Base-by-base conservation (phyloP, 148 eudicot genomes). In the Bassia scoparia region DNA sequence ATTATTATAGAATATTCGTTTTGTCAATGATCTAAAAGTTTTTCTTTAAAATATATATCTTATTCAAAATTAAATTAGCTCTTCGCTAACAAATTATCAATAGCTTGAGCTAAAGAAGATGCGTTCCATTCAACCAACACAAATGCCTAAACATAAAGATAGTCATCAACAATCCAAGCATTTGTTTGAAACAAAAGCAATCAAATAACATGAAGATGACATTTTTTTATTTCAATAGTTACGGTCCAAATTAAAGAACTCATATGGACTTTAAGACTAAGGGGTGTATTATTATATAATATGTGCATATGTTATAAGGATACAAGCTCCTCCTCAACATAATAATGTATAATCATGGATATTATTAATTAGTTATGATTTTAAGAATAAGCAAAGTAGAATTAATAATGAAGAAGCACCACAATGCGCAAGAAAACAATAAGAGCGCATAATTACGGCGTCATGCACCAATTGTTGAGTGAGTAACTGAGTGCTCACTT, bases 381-480 rank as follows among this genome's bases (percentile, higher is more conserved):
- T 15, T 18, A 20, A 34, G 67, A 17, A 33, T 9, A 30, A 33
- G 67, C 27, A 63, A 54, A 55, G 21, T 56, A 66, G 21, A 26
- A 66, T 41, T 11, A 23, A 64, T 44, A 55, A 67, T 4, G 29
- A 20, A 75, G 46, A 7, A 14, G 3, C 58, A 41, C 27, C 10
- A 38, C 61, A 46, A 46, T 67, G 31, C 46, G 27, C 71, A 48
- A 68, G 78, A 68, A 75, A 75, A 68, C 73, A 68, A 68, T 68
- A 23, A 67, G 68, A 75, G 67, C 41, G 46, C 78, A 68, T 75
- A 67, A 75, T 75, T 55, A 59, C 53, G 59, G 73, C 49, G 67
- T 68, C 78, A 68, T 75, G 78, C 78, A 68, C 33, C 35, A 26
- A 60, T 75, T 75, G 48, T 75, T 43, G 50, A 67, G 71, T 56